These are phyloP conservation scores for Coemansia reversa DNA, from an alignment of 192 early-diverging fungal species.

Conservation along the genomic window DNA sequence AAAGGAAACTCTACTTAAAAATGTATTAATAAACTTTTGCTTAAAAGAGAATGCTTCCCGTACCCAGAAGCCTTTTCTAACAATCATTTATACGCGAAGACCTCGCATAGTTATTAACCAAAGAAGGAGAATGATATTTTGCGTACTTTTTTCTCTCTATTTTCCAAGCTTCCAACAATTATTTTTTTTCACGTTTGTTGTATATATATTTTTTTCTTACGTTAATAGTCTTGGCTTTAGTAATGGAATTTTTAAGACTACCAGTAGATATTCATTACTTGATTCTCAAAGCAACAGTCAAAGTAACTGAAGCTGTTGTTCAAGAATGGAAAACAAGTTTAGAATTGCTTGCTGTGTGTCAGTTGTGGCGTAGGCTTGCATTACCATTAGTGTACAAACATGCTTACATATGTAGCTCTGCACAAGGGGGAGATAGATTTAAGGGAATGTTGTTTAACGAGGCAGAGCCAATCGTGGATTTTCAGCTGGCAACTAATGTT, in stretches of 20 bases:
- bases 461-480: neutral
- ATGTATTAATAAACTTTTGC: too few species aligned
- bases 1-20: too few species aligned
- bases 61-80: too few species aligned
- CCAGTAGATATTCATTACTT: neutral
- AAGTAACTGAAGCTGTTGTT: neutral
- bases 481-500: neutral
- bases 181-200: neutral
- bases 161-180: neutral
- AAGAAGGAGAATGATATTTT: too few species aligned
- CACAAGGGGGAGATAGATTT: neutral
- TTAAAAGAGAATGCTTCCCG: too few species aligned
- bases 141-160: neutral
- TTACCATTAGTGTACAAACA: neutral
- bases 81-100: too few species aligned
- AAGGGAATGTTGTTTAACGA: neutral
- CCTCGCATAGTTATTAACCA: too few species aligned
- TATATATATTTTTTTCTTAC: neutral
- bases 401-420: neutral
- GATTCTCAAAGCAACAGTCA: neutral
- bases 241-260: neutral
- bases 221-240: neutral
- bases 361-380: neutral
- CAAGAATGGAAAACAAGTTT: neutral
- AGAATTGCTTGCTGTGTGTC: slow-evolving; percentile 1